Percentiles rank a stretch among this genome's conserved stretches.
Evolutionary conservation across 2,329 filamentous ascomycete genomes (phyloP).

Genomic region (Chrysosporium queenslandicum): DNA sequence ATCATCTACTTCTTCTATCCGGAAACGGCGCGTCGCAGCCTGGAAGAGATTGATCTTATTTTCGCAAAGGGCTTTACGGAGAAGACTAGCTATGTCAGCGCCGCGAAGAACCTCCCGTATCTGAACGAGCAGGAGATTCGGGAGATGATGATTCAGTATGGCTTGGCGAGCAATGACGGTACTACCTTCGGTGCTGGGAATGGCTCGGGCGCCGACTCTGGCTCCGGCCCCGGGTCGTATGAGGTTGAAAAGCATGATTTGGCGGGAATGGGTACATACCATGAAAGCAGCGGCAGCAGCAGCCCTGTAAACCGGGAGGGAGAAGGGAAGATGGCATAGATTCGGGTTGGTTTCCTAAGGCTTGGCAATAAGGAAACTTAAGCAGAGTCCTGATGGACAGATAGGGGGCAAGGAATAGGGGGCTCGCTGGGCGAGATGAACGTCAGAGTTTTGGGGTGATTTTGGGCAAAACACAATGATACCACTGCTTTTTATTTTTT

Average conservation of each 20-base stretch:
- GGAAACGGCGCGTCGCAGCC: slow-evolving; percentile 43
- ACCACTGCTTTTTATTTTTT: background rate
- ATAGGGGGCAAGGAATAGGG: background rate
- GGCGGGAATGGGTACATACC: background rate
- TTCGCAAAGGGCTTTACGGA: slow-evolving; percentile 24
- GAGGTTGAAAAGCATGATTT: background rate
- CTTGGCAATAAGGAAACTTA: background rate
- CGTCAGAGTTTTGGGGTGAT: background rate
- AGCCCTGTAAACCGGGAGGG: background rate
- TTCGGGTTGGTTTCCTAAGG: background rate
- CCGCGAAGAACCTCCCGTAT: slow-evolving; percentile 1
- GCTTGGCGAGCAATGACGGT: background rate
- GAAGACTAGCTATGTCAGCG: slow-evolving; percentile 16
- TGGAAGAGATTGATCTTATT: slow-evolving; percentile 25
- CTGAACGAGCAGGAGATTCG: slow-evolving; percentile 16
- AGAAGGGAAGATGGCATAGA: slow-evolving; percentile 3
- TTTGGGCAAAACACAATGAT: background rate
- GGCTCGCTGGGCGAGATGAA: background rate
- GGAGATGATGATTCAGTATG: slow-evolving; percentile 5
- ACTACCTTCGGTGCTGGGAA: background rate
- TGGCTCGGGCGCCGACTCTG: background rate
- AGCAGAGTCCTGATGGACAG: background rate
- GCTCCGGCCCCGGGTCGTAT: background rate
- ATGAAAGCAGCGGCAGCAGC: background rate
- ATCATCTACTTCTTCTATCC: slow-evolving; percentile 42